A percentile compares a stretch with the other conserved stretches of the same genome.
phyloP scores from a whole-genome alignment of 345 rosid genomes.

The Gossypium longicalyx region DNA sequence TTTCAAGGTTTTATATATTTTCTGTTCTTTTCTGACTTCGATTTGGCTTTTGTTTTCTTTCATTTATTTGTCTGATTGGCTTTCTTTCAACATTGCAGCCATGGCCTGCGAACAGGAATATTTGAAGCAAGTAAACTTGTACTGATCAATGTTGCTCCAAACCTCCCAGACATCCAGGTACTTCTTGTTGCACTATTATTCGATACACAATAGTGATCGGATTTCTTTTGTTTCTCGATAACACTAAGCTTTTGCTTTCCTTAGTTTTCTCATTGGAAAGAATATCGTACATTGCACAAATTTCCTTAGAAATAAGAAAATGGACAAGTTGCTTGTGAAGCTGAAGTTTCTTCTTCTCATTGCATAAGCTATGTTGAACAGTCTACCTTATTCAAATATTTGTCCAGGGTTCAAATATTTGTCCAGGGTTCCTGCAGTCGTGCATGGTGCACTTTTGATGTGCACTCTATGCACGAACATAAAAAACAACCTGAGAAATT shows the following conservation, averaged over 20 bases:
- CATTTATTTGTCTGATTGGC: conserved; percentile 8
- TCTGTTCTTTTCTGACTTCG: neutral
- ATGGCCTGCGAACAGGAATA: conserved; percentile 93
- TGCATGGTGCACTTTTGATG: neutral
- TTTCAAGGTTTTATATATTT: conserved; percentile 64
- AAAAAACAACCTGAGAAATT: neutral
- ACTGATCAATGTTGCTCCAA: conserved; percentile 84
- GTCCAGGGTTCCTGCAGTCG: neutral
- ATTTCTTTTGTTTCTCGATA: neutral
- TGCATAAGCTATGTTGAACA: neutral
- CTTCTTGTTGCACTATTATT: conserved; percentile 9
- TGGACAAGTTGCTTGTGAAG: neutral
- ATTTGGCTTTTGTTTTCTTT: conserved; percentile 6
- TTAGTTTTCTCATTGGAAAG: neutral
- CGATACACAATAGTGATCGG: neutral
- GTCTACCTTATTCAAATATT: neutral
- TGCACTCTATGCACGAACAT: neutral
- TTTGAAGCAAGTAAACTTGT: conserved; percentile 87
- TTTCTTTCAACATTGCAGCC: conserved; percentile 44
- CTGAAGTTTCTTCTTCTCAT: neutral
- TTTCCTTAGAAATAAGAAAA: neutral
- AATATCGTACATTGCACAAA: neutral
- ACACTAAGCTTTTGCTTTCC: neutral
- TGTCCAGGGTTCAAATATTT: neutral
- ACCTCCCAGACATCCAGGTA: conserved; percentile 88